Conservation (phyloP, 805 yeast species). For the Kazachstania kunashirensis region DNA sequence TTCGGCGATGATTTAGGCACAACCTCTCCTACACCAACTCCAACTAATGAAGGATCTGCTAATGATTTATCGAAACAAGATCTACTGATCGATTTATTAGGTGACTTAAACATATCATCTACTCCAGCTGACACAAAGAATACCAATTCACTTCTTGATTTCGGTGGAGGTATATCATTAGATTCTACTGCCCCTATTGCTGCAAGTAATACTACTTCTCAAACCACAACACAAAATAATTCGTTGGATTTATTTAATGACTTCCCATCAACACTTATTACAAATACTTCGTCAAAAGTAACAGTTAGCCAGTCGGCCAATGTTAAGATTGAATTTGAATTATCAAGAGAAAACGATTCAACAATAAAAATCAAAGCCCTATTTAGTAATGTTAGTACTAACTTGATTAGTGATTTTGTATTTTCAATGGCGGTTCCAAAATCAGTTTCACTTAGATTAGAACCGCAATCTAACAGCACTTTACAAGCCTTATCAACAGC, state of each 20-base stretch:
- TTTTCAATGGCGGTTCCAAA: conserved; percentile 68
- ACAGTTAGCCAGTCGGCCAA: conserved; percentile 36
- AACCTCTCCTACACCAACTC: conserved; percentile 15
- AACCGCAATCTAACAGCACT: conserved; percentile 50
- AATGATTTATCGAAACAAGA: conserved; percentile 19
- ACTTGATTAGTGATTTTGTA: conserved; percentile 41
- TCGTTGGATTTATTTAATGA: conserved; percentile 11
- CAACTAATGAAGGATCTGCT: conserved; percentile 4
- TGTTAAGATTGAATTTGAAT: conserved; percentile 41
- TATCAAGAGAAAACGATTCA: conserved; percentile 30
- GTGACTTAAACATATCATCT: conserved; percentile 50
- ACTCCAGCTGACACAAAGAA: conserved; percentile 18
- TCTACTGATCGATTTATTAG: conserved; percentile 57
- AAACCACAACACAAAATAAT: neutral
- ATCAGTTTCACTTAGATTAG: conserved; percentile 44
- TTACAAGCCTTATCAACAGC: conserved; percentile 40
- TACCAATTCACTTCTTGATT: conserved; percentile 8
- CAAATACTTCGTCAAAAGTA: conserved; percentile 12
- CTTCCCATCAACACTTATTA: conserved; percentile 7
- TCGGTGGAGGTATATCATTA: conserved; percentile 32
- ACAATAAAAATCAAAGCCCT: conserved; percentile 37
- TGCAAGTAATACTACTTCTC: neutral
- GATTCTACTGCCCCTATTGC: conserved; percentile 3
- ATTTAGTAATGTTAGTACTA: conserved; percentile 42
- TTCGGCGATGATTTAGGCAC: conserved; percentile 30